These are phyloP conservation scores for Gonapodya sp. DNA, from an alignment of 192 early-diverging fungal species.

Conservation along the genomic window DNA sequence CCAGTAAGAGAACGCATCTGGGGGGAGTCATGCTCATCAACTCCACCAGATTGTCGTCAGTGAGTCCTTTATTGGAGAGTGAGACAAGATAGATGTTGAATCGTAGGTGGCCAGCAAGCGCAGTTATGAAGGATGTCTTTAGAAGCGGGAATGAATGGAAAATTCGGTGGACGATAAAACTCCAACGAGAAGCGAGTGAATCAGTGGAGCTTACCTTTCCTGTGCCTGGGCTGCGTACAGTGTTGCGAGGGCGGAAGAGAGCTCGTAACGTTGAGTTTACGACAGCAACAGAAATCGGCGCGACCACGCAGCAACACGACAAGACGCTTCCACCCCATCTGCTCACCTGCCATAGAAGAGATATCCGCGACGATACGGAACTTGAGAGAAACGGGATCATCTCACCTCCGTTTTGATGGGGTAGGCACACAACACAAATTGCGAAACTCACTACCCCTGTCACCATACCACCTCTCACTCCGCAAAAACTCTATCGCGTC, in stretches of 20 bases:
- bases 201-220: no score
- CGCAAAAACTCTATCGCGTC: constrained; percentile 42
- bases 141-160: neutral
- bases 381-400: no score
- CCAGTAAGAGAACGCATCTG: constrained; percentile 55
- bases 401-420: no score
- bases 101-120: constrained; percentile 61
- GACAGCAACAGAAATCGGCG: no score
- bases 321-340: no score
- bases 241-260: no score
- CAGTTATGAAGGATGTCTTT: constrained; percentile 32
- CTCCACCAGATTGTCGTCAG: constrained; percentile 48
- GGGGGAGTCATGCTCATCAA: constrained; percentile 32
- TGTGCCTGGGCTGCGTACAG: constrained; percentile 57
- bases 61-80: constrained; percentile 52
- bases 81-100: constrained; percentile 66
- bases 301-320: no score
- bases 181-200: no score
- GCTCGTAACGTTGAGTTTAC: no score
- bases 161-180: neutral
- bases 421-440: constrained; percentile 16
- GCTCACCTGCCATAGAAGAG: constrained; percentile 59
- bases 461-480: constrained; percentile 45
- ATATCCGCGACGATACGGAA: constrained; percentile 27
- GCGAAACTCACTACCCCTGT: constrained; percentile 21